phyloP scores from a whole-genome alignment of 2,329 filamentous ascomycete genomes.

The Fonsecaea pugnacius region DNA sequence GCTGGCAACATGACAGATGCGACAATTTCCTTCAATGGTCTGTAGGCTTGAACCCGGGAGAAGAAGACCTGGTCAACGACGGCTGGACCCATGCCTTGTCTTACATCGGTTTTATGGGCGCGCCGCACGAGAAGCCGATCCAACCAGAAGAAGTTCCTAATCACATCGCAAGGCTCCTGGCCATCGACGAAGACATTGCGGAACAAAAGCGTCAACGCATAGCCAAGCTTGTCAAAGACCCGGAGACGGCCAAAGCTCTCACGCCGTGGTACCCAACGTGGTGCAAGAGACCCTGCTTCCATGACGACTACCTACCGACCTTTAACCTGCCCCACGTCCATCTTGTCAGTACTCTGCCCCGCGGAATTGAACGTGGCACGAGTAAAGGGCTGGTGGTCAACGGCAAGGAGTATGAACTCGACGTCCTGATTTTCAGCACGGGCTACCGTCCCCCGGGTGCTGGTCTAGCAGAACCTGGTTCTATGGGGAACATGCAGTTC shows the following conservation, averaged over 20 bases:
- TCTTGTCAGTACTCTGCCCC: conserved; percentile 63
- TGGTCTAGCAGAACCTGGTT: neutral
- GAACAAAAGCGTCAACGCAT: neutral
- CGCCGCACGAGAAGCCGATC: neutral
- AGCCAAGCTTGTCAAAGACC: conserved; percentile 48
- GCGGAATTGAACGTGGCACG: conserved; percentile 56
- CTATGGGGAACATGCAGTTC: neutral
- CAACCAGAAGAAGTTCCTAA: neutral
- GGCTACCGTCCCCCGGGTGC: conserved; percentile 37
- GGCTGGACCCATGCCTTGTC: conserved; percentile 34
- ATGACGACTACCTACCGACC: conserved; percentile 44
- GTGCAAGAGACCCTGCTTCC: conserved; percentile 67
- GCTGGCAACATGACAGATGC: conserved; percentile 40
- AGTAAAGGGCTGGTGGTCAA: conserved; percentile 53
- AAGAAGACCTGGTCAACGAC: conserved; percentile 39
- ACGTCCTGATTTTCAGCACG: conserved; percentile 54
- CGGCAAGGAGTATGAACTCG: conserved; percentile 54
- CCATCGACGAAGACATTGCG: neutral
- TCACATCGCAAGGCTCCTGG: neutral
- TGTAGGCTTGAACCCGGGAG: conserved; percentile 9
- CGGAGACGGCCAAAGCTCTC: conserved; percentile 55
- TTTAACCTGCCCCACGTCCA: conserved; percentile 65
- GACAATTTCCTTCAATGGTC: conserved; percentile 39
- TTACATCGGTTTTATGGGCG: neutral
- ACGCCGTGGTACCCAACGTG: conserved; percentile 64